These are phyloP conservation scores for Otatea glauca DNA, from an alignment of 176 grass and related monocot genomes.

Conservation along the genomic window DNA sequence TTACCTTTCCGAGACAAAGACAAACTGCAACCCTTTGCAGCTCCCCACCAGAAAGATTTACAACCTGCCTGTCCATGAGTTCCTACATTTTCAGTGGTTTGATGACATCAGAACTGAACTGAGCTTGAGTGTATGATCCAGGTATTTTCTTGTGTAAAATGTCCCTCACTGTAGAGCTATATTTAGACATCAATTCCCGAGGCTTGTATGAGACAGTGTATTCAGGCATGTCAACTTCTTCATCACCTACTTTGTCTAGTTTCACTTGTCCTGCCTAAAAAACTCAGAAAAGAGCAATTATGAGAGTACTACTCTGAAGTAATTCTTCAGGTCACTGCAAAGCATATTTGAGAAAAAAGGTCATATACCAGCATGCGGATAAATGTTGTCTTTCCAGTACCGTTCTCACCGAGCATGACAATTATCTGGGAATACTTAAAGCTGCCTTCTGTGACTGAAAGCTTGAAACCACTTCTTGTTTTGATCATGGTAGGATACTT, in stretches of 20 bases:
- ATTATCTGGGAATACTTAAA: slow-evolving; percentile 76
- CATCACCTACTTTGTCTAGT: slow-evolving; percentile 55
- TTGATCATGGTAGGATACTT: slow-evolving; percentile 62
- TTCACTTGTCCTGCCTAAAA: slow-evolving; percentile 69
- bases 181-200: slow-evolving; percentile 72
- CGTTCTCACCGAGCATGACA: slow-evolving; percentile 86
- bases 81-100: slow-evolving; percentile 81
- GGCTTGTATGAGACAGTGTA: slow-evolving; percentile 81
- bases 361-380: slow-evolving; percentile 69
- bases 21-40: slow-evolving; percentile 70
- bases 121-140: slow-evolving; percentile 63
- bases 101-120: slow-evolving; percentile 80
- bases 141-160: slow-evolving; percentile 69
- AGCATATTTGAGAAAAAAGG: slow-evolving; percentile 21
- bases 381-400: slow-evolving; percentile 84
- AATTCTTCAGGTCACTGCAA: background rate
- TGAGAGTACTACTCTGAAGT: background rate
- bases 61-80: slow-evolving; percentile 70
- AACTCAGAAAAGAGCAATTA: background rate
- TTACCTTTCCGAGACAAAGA: slow-evolving; percentile 79
- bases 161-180: slow-evolving; percentile 60
- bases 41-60: slow-evolving; percentile 71
- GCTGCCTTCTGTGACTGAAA: slow-evolving; percentile 57
- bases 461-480: slow-evolving; percentile 66
- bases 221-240: slow-evolving; percentile 68